Evolutionary conservation across 305 asterid genomes (phyloP).

Genomic region (Euphrasia arctica): DNA sequence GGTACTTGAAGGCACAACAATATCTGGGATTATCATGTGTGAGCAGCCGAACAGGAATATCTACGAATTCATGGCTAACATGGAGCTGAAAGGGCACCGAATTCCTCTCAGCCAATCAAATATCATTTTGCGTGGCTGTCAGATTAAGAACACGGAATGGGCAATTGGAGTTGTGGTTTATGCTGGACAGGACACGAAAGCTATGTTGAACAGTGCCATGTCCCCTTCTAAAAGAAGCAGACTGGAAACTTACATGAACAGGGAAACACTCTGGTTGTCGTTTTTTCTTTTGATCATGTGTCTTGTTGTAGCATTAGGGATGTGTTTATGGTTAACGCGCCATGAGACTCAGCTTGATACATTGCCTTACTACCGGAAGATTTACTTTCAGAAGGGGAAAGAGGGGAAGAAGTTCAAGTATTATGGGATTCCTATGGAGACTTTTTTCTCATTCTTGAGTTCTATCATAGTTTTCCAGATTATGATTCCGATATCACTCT

Average conservation of each 20-base stretch:
- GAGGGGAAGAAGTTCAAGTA: conserved; percentile 56
- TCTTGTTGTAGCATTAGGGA: conserved; percentile 77
- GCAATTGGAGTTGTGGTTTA: conserved; percentile 94
- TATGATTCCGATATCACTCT: conserved; percentile 96
- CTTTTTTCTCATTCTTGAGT: conserved; percentile 89
- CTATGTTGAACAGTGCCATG: conserved; percentile 91
- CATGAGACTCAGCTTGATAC: conserved; percentile 68
- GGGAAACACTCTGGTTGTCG: conserved; percentile 94
- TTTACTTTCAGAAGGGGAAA: conserved; percentile 51
- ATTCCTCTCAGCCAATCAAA: conserved; percentile 88
- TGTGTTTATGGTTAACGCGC: conserved; percentile 83
- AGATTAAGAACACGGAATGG: conserved; percentile 96
- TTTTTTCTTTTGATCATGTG: conserved; percentile 85
- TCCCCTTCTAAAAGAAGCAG: conserved; percentile 95
- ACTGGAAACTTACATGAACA: conserved; percentile 89
- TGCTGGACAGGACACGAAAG: conserved; percentile 98
- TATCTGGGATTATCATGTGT: conserved; percentile 79
- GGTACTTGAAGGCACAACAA: conserved; percentile 49
- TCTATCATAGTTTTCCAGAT: conserved; percentile 96
- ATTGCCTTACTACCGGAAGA: conserved; percentile 83
- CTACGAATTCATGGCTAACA: conserved; percentile 89
- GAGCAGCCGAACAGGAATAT: conserved; percentile 98
- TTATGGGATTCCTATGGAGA: conserved; percentile 96
- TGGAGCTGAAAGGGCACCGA: conserved; percentile 73
- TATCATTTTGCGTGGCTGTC: conserved; percentile 97